Evolutionary conservation across 306 rosid genomes (phyloP), one percentile per base, ranked within the genome.

Genomic region (Quercus glauca): DNA sequence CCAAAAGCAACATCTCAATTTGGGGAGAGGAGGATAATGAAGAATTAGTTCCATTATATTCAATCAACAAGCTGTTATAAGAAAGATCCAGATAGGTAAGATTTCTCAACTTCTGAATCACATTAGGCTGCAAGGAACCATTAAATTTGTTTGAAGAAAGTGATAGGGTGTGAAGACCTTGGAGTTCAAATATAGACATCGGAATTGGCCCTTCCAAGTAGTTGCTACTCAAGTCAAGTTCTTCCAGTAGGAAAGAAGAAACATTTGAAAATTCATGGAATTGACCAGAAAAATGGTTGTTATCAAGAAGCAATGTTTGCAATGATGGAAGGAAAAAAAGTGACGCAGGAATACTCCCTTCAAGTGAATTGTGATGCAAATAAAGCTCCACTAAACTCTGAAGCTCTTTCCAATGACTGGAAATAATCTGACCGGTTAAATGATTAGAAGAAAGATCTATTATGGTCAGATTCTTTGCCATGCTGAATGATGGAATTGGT

Each of bases 1-100:
- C 90, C 31, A 92, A 72, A 2, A 18, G 17, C 4, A 92, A 35
- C 52, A 6, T 11, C 3, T 1, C n/a, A 1, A 86, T 2, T 0
- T 61, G 19, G 10, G 88, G 74, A 73, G 57, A 67, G 5, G 26
- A 55, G 2, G 87, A 74, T 31, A 31, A 0, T 31, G 33, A 31
- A 0, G 33, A 31, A 31, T 31, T 4, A 31, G 5, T 31, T 31
- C 33, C 33, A 31, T 31, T 31, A 31, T 31, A 4, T 31, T 31
- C 33, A 31, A 0, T 31, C 33, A 19, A 69, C 60, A 91, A 37
- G 8, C 71, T 49, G 61, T 88, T 91, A 41, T 49, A 63, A 1
- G 89, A 85, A 60, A 92, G 92, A 21, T 82, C 89, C 6, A 91
- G 70, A 9, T 2, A 5, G 0, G 55, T 3, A n/a, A 91, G 86